phyloP scores from a whole-genome alignment of 192 early-diverging fungal species.

The Linnemannia zychae region DNA sequence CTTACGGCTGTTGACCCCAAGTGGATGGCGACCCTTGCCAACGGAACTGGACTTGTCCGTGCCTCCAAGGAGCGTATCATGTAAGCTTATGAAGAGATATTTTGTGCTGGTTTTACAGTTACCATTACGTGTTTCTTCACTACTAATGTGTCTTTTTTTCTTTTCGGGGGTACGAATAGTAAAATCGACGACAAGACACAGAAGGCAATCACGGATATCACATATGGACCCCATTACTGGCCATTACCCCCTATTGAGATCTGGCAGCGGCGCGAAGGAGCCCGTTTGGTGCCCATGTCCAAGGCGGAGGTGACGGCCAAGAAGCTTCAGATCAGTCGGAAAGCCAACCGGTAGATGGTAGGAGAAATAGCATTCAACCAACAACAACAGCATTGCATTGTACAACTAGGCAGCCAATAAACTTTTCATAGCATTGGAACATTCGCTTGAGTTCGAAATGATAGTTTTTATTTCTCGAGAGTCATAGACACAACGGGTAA shows the following conservation, averaged over 20 bases:
- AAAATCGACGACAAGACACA: conserved; percentile 66
- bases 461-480: not conserved
- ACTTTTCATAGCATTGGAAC: not conserved
- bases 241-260: conserved; percentile 76
- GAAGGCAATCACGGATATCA: conserved; percentile 62
- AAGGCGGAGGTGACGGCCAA: conserved; percentile 55
- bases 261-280: conserved; percentile 69
- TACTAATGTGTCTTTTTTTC: conserved; percentile 6
- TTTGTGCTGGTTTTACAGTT: not conserved
- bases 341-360: conserved; percentile 44
- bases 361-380: not conserved
- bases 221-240: conserved; percentile 81
- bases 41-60: conserved; percentile 58
- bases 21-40: conserved; percentile 87
- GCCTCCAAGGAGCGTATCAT: conserved; percentile 57
- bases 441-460: not conserved
- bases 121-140: not conserved
- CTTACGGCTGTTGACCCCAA: conserved; percentile 80
- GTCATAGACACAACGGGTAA: not conserved
- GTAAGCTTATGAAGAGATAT: conserved; percentile 16
- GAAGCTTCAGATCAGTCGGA: conserved; percentile 55
- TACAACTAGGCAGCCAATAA: no score
- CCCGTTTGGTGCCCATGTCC: conserved; percentile 71
- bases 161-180: conserved; percentile 18
- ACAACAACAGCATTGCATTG: not conserved